A percentile compares a stretch with the other conserved stretches of the same genome.
Conservation (phyloP, 352 stramenopile genomes). For the Thalassiosira exigua region DNA sequence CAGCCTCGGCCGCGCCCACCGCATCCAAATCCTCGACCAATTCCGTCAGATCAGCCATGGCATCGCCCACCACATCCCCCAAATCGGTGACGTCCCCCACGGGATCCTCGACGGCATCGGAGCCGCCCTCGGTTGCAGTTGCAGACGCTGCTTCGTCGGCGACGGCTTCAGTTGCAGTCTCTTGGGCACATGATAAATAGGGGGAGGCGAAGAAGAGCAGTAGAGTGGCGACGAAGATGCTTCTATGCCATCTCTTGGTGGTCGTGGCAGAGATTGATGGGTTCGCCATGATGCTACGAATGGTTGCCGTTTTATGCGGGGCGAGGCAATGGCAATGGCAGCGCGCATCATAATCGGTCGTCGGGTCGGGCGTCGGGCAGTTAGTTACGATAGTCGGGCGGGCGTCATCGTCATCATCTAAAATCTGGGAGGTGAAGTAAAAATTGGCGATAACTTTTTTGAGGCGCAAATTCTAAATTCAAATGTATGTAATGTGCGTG, state of each 20-base stretch:
- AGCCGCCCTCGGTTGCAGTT: too few species aligned
- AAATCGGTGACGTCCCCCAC: slow-evolving; percentile 49
- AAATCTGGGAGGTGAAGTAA: too few species aligned
- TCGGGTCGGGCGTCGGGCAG: too few species aligned
- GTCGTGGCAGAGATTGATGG: slow-evolving; percentile 5
- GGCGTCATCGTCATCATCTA: too few species aligned
- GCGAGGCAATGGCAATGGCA: neutral
- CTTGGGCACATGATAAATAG: slow-evolving; percentile 16
- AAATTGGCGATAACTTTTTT: too few species aligned
- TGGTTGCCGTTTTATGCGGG: neutral
- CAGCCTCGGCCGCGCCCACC: neutral
- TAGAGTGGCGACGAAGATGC: slow-evolving; percentile 15
- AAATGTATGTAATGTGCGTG: too few species aligned
- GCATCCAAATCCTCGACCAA: slow-evolving; percentile 16
- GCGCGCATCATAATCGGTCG: neutral
- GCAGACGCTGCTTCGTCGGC: slow-evolving; percentile 19
- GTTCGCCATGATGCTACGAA: slow-evolving; percentile 6
- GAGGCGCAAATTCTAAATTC: too few species aligned
- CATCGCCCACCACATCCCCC: slow-evolving; percentile 24
- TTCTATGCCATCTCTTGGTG: neutral
- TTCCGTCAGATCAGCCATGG: slow-evolving; percentile 16
- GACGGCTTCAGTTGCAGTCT: slow-evolving; percentile 8
- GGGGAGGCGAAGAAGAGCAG: slow-evolving; percentile 12
- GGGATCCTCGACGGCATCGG: slow-evolving; percentile 1
- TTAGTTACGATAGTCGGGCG: too few species aligned